Conservation (phyloP, 2,329 filamentous ascomycete species). For the Blastomyces parvus region DNA sequence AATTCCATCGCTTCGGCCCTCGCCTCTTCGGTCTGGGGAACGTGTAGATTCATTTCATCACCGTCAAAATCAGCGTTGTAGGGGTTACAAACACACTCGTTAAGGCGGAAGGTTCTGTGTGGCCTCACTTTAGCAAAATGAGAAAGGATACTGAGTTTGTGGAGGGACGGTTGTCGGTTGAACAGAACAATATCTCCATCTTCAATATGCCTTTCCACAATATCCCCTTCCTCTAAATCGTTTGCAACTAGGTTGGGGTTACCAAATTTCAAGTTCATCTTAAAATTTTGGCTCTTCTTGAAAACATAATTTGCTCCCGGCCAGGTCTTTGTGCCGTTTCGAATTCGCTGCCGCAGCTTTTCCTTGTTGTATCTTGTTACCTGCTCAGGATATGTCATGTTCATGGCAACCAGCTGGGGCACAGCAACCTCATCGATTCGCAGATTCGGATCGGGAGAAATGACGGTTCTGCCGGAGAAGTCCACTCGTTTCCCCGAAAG, state of each 20-base stretch:
- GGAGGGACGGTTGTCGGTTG: constrained; percentile 93
- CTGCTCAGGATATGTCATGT: constrained; percentile 87
- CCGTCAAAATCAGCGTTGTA: constrained; percentile 99
- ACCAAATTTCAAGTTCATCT: constrained; percentile 65
- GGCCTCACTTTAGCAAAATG: constrained; percentile 89
- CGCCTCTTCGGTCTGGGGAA: constrained; percentile 95
- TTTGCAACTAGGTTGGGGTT: constrained; percentile 62
- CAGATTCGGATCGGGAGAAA: constrained; percentile 91
- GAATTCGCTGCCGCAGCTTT: constrained; percentile 65
- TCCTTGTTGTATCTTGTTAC: constrained; percentile 77
- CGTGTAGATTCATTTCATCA: constrained; percentile 98
- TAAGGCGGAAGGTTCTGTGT: constrained; percentile 90
- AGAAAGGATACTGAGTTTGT: constrained; percentile 97
- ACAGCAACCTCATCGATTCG: constrained; percentile 90
- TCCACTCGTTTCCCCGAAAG: constrained; percentile 97
- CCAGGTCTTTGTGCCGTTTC: constrained; percentile 67
- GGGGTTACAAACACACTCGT: constrained; percentile 95
- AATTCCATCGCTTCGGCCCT: constrained; percentile 88
- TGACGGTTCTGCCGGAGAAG: constrained; percentile 94
- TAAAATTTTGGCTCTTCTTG: constrained; percentile 61
- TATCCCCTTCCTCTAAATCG: constrained; percentile 68
- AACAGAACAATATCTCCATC: constrained; percentile 95
- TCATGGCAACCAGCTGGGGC: constrained; percentile 84
- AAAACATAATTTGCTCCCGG: constrained; percentile 79
- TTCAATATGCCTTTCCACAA: constrained; percentile 88